These are phyloP conservation scores for Gymnopilus dilepis DNA, from an alignment of 768 basidiomycete species.

Conservation along the genomic window DNA sequence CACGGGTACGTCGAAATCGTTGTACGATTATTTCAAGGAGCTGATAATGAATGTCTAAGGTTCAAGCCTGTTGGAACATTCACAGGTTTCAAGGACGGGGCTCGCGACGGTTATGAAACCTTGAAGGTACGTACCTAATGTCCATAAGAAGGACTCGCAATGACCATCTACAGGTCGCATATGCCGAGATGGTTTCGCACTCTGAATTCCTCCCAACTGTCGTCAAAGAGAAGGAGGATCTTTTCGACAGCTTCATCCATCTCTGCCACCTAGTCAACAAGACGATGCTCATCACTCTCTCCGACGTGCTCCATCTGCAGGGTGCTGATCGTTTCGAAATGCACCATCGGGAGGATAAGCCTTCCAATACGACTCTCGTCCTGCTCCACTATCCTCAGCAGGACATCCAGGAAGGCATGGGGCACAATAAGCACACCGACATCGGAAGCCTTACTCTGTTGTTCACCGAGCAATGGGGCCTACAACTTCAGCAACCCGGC, in stretches of 20 bases:
- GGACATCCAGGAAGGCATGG: conserved; percentile 10
- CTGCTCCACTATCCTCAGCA: conserved; percentile 17
- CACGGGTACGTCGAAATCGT: conserved; percentile 9
- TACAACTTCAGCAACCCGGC: conserved; percentile 14
- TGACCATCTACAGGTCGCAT: conserved; percentile 4
- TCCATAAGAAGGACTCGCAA: background rate
- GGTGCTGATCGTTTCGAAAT: conserved; percentile 7
- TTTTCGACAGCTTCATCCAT: conserved; percentile 15
- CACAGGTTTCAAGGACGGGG: conserved; percentile 13
- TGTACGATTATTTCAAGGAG: too few relatives aligned
- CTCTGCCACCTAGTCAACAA: conserved; percentile 16
- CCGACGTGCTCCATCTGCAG: background rate
- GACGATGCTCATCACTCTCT: conserved; percentile 12
- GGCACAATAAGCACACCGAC: conserved; percentile 17
- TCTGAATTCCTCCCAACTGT: conserved; percentile 5
- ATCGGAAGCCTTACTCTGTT: conserved; percentile 13
- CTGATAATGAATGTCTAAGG: too few relatives aligned
- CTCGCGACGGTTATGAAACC: conserved; percentile 16
- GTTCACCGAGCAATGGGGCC: conserved; percentile 17
- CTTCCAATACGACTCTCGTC: conserved; percentile 14
- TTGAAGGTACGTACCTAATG: conserved; percentile 2
- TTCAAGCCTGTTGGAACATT: conserved; percentile 15
- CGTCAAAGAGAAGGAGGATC: conserved; percentile 1
- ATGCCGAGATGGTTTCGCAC: conserved; percentile 11
- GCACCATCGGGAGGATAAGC: conserved; percentile 13